A percentile compares a stretch with the other conserved stretches of the same genome.
Conservation (phyloP, 164 flowering plant species). For the Platanus orientalis region DNA sequence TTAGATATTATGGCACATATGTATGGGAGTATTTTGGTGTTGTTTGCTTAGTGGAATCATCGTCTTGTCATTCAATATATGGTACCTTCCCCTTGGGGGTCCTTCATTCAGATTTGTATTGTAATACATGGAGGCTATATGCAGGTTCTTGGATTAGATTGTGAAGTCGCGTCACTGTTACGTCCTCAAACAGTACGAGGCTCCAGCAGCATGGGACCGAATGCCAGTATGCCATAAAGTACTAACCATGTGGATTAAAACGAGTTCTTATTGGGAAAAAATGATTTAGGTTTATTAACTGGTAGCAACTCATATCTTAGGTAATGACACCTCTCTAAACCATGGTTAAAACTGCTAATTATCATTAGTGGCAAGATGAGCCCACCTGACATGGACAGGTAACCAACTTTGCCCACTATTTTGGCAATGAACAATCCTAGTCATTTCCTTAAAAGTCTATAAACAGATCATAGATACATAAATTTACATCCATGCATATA, state of each 20-base stretch:
- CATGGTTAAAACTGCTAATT: not conserved
- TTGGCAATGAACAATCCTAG: not conserved
- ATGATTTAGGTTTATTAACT: not conserved
- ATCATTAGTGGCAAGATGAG: not conserved
- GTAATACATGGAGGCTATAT: too few species aligned
- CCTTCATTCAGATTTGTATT: too few species aligned
- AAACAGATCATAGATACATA: too few species aligned
- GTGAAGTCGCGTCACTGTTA: not conserved
- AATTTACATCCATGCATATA: too few species aligned
- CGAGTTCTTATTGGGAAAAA: not conserved
- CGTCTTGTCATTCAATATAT: too few species aligned
- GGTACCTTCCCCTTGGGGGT: too few species aligned
- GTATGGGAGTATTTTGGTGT: constrained; percentile 1
- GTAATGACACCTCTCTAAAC: not conserved
- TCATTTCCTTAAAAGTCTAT: not conserved
- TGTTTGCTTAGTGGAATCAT: not conserved
- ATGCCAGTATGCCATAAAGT: too few species aligned
- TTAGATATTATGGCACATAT: not conserved
- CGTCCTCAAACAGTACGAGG: not conserved
- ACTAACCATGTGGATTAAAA: not conserved
- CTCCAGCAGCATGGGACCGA: too few species aligned
- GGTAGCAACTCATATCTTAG: not conserved
- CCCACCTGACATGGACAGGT: constrained; percentile 17
- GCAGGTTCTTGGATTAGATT: not conserved
- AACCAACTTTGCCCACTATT: constrained; percentile 10